Evolutionary conservation across 768 basidiomycete species (phyloP).

Genomic region (Hypholoma fasciculare): DNA sequence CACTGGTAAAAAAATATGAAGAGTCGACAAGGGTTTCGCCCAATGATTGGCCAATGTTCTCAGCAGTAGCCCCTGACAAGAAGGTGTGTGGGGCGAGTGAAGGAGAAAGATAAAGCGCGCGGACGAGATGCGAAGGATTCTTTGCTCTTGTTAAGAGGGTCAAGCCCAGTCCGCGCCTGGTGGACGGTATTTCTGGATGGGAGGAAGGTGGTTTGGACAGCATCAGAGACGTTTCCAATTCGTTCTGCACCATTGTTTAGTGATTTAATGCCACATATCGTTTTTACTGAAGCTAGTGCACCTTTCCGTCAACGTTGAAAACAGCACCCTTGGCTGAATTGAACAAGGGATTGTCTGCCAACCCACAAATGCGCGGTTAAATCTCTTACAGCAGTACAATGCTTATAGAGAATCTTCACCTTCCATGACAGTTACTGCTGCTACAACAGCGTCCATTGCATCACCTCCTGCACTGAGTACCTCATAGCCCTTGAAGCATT

Average conservation of each 20-base stretch:
- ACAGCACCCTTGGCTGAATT: conserved; percentile 82
- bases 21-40: conserved; percentile 65
- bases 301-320: conserved; percentile 80
- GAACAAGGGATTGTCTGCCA: conserved; percentile 71
- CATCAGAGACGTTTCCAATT: conserved; percentile 82
- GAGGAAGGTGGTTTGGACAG: conserved; percentile 73
- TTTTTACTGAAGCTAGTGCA: conserved; percentile 19
- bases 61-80: conserved; percentile 66
- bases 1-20: conserved; percentile 77
- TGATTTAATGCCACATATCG: background rate
- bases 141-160: conserved; percentile 66
- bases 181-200: conserved; percentile 55
- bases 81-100: conserved; percentile 63
- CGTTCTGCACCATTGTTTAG: conserved; percentile 52
- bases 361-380: background rate
- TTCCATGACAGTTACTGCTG: conserved; percentile 75
- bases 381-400: background rate
- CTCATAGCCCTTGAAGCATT: conserved; percentile 46
- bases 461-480: conserved; percentile 70
- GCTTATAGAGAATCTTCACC: conserved; percentile 35
- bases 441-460: conserved; percentile 80
- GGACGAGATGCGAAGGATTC: conserved; percentile 74
- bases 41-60: conserved; percentile 54
- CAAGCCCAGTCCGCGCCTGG: conserved; percentile 62
- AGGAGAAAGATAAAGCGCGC: conserved; percentile 72